Base-by-base conservation (phyloP, 2,329 filamentous ascomycete species). In the Shiraia bambusicola region DNA sequence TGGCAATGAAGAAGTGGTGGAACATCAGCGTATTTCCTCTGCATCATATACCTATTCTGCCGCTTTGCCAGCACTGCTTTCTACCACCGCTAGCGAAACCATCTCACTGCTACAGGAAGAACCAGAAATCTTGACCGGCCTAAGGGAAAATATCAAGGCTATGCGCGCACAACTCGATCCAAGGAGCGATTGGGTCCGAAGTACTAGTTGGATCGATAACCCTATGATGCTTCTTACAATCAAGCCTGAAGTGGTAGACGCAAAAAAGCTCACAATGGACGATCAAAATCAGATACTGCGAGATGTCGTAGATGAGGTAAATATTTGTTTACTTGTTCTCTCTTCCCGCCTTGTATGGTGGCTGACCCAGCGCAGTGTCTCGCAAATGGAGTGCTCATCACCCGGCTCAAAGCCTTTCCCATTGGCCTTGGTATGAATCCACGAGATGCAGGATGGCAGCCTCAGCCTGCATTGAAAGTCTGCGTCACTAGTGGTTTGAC, bases 1-100 rank as follows among this genome's bases (percentile, higher is more conserved):
- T 12, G 92, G 91, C 13, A 85, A 86, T 28, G 84, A 85, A 52
- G 93, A 96, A 64, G 91, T 97, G 13, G 88, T 97, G 13, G 88
- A 94, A 67, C 93, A 98, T 65, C 93, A 98, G 72, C 90, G 93
- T 54, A 91, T 98, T 61, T 89, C 88, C 7, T 88, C 92, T 4
- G 83, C 88, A 1, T 86, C 92, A 0, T 98, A 97, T 69, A 97
- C 93, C 3, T 98, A 89, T 73, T 97, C 92, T 19, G 93, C 93
- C 2, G 93, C 93, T 6, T 77, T 98, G 25, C 93, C 93, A 3
- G 93, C 93, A 14, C 86, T 98, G 75, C 76, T 95, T 38, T 90
- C 93, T 13, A 95, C 94, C n/a, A 96, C 91, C 0, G 90, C 92
- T 1, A 95, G 88, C 64, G 93, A 96, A 72, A 92, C 90, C 1